Conservation (phyloP, 768 basidiomycete species). For the Pulveroboletus sp. region DNA sequence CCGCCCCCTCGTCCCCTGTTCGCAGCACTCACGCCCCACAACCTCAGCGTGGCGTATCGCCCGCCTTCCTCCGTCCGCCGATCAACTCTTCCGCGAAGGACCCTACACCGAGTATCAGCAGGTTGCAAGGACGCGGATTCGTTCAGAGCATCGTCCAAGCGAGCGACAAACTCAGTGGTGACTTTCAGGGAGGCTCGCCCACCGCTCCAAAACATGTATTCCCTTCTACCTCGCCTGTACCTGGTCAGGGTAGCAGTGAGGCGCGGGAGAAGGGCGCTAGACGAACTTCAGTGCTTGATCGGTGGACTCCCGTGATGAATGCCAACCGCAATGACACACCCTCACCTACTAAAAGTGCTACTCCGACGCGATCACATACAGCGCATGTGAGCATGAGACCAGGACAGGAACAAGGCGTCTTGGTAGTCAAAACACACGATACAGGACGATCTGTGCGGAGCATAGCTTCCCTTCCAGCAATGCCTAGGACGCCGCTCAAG, state of each 20-base stretch:
- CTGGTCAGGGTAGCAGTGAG: conserved; percentile 32
- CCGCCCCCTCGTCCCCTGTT: conserved; percentile 36
- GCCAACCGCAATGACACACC: conserved; percentile 29
- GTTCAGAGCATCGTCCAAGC: conserved; percentile 79
- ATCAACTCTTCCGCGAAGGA: conserved; percentile 52
- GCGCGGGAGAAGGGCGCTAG: conserved; percentile 35
- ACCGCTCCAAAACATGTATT: conserved; percentile 24
- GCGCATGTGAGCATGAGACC: conserved; percentile 28
- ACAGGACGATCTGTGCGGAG: conserved; percentile 36
- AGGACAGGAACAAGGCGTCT: conserved; percentile 17
- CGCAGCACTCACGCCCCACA: conserved; percentile 39
- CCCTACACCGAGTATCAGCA: conserved; percentile 74
- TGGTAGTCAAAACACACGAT: conserved; percentile 29
- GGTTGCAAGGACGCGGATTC: conserved; percentile 80
- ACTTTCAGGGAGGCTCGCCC: conserved; percentile 31
- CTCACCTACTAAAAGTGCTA: conserved; percentile 38
- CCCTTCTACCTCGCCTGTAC: conserved; percentile 27
- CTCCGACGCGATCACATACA: conserved; percentile 39
- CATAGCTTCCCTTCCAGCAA: conserved; percentile 37
- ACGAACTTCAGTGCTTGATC: conserved; percentile 57
- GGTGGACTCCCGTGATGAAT: conserved; percentile 53
- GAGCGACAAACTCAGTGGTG: conserved; percentile 47
- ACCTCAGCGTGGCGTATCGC: conserved; percentile 43
- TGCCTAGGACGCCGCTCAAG: conserved; percentile 28
- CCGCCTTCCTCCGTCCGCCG: conserved; percentile 50